Evolutionary conservation across 1,284 basidiomycete genomes (phyloP).

Genomic region (Cutaneotrichosporon sp.): DNA sequence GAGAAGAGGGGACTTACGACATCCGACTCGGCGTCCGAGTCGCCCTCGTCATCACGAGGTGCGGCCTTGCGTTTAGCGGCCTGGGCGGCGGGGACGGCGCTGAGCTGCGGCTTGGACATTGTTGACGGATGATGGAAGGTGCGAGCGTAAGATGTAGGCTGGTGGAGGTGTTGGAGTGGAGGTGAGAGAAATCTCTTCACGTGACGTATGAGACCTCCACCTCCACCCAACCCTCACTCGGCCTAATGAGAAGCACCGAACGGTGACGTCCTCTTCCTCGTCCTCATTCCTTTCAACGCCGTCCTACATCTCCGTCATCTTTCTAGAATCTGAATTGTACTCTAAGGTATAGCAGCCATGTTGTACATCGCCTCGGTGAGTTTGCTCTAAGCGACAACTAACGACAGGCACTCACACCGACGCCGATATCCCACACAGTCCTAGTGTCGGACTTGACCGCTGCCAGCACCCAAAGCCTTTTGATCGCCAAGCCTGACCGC

Average conservation of each 20-base stretch:
- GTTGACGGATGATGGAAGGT: background rate
- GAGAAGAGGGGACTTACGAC: constrained; percentile 33
- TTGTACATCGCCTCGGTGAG: constrained; percentile 48
- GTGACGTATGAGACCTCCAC: background rate
- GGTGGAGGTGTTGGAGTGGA: background rate
- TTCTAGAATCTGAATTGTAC: background rate
- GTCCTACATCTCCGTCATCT: background rate
- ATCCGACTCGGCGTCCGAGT: constrained; percentile 44
- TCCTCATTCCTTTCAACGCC: background rate
- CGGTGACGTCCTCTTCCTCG: background rate
- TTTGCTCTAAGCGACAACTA: background rate
- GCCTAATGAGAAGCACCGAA: too few relatives aligned
- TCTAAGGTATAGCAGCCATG: constrained; percentile 24
- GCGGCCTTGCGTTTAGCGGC: constrained; percentile 42
- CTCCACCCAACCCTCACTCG: background rate
- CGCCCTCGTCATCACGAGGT: constrained; percentile 45
- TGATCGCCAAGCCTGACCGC: constrained; percentile 47
- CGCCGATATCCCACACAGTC: constrained; percentile 46
- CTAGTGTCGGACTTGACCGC: constrained; percentile 35
- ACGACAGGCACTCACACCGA: constrained; percentile 50
- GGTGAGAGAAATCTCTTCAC: background rate
- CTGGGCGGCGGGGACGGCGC: constrained; percentile 22
- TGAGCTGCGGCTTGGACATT: constrained; percentile 27
- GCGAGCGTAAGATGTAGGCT: background rate
- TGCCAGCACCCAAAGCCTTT: constrained; percentile 33